Evolutionary conservation across 1,139 yeast species (phyloP), one percentile per base, ranked within the genome.

Genomic region (Taphrina flavorubra): DNA sequence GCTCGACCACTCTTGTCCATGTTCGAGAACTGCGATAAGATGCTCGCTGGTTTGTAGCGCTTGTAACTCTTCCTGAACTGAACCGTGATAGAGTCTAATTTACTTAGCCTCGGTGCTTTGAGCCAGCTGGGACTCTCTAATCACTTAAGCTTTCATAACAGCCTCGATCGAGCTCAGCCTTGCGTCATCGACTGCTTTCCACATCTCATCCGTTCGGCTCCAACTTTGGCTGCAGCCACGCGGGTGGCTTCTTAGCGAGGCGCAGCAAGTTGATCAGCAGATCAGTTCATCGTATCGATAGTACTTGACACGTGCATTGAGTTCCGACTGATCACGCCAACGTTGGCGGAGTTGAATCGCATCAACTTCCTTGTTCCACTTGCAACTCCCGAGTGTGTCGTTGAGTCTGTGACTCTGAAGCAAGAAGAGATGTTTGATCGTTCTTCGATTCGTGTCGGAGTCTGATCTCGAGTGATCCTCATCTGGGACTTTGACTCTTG

Each of bases 1-100:
- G 42, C 58, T 49, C 53, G 18, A 6, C 42, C 58, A 53, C 2
- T 2, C 18, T 53, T 53, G 8, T 53, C 58, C 58, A 53, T 25
- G 25, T 25, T 25, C 25, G 4, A 25, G 25, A 25, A 25, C 25
- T 25, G 4, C 25, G 4, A 25, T 25, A 25, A 25, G 1, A 25
- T 25, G 1, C 31, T 25, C 4, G 31, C 31, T 2, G 4, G 31
- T 25, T 1, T 1, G 31, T 25, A 25, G 31, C 31, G 31, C n/a
- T 1, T 2, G 31, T 4, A 4, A 25, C 31, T 25, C 2, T 44
- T 1, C 2, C 47, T 1, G n/a, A 6, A 14, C 14, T 14, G 42
- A 39, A 14, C 14, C 6, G 42, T 1, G 42, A 39, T 1, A 39
- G 42, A 2, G 42, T 1, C 2, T 25, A 25, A 2, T 25, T 25